phyloP scores from a whole-genome alignment of 495 filamentous ascomycete species.

The Penicilliopsis zonata region DNA sequence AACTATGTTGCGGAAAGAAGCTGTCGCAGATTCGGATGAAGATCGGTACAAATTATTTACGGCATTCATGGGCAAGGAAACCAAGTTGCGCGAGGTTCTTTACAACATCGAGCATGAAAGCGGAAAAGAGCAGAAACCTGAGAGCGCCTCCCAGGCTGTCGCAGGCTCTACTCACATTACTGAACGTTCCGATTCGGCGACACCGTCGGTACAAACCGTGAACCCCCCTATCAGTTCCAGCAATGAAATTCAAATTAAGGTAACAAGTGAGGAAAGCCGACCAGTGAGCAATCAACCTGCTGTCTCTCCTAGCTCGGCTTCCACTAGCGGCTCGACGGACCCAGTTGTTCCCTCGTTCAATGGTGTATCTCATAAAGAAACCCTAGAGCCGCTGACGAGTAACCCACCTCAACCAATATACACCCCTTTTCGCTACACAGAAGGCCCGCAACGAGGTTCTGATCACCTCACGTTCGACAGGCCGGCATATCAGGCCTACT shows the following conservation, averaged over 20 bases:
- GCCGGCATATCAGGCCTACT: conserved; percentile 35
- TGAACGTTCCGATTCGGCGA: conserved; percentile 9
- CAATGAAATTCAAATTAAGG: conserved; percentile 14
- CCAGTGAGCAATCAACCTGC: too few species aligned
- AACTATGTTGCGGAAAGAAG: conserved; percentile 41
- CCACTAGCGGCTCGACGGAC: conserved; percentile 6
- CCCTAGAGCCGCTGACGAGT: conserved; percentile 18
- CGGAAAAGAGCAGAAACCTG: conserved; percentile 5
- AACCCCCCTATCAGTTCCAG: neutral
- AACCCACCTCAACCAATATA: conserved; percentile 36
- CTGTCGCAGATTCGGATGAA: conserved; percentile 33
- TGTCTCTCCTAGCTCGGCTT: conserved; percentile 2
- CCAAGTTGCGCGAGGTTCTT: conserved; percentile 38
- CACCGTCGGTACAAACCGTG: conserved; percentile 5
- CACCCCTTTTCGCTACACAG: conserved; percentile 33
- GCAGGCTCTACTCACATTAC: conserved; percentile 27
- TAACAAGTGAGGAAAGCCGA: conserved; percentile 39
- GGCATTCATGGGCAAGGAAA: conserved; percentile 37
- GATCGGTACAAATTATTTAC: conserved; percentile 41
- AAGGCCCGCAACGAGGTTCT: conserved; percentile 35
- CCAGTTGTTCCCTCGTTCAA: conserved; percentile 12
- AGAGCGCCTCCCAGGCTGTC: conserved; percentile 11
- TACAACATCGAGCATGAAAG: conserved; percentile 35
- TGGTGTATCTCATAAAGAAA: conserved; percentile 9
- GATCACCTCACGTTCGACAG: conserved; percentile 25